Percentiles rank a stretch among this genome's conserved stretches.
Conservation (phyloP, 192 early-diverging fungal genomes). For the Dispira simplex region DNA sequence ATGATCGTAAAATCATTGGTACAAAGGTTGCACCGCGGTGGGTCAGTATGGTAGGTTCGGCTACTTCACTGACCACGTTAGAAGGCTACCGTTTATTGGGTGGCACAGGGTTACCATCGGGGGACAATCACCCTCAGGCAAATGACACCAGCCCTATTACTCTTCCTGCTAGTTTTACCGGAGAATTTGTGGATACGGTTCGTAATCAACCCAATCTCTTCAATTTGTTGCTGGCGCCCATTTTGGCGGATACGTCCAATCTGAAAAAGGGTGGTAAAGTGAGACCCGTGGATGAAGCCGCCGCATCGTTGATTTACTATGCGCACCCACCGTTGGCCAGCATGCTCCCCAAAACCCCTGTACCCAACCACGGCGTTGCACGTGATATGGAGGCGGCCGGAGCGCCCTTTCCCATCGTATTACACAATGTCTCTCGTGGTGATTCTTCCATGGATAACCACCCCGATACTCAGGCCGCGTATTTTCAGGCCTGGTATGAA, state of each 20-base stretch:
- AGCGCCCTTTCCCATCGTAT: not conserved
- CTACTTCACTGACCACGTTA: slow-evolving; percentile 10
- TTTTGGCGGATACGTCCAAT: not conserved
- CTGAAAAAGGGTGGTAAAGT: slow-evolving; percentile 1
- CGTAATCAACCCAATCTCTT: slow-evolving; percentile 1
- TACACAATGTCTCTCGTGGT: not conserved
- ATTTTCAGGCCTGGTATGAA: not conserved
- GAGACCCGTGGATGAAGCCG: not conserved
- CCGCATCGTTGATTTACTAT: not conserved
- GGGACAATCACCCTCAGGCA: not conserved
- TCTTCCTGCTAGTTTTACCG: no score
- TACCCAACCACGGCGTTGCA: not conserved
- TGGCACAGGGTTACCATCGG: not conserved
- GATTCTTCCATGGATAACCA: not conserved
- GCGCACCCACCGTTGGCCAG: not conserved
- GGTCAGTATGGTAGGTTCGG: slow-evolving; percentile 23
- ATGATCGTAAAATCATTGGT: slow-evolving; percentile 16
- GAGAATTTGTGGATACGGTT: no score
- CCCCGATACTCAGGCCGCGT: not conserved
- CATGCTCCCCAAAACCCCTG: not conserved
- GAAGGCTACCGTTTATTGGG: not conserved
- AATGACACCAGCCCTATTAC: not conserved
- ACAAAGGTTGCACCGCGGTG: slow-evolving; percentile 12
- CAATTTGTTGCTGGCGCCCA: not conserved
- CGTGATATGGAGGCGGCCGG: not conserved